Conservation (phyloP, 805 yeast species). For the Kodamaea kaohsiungensis region DNA sequence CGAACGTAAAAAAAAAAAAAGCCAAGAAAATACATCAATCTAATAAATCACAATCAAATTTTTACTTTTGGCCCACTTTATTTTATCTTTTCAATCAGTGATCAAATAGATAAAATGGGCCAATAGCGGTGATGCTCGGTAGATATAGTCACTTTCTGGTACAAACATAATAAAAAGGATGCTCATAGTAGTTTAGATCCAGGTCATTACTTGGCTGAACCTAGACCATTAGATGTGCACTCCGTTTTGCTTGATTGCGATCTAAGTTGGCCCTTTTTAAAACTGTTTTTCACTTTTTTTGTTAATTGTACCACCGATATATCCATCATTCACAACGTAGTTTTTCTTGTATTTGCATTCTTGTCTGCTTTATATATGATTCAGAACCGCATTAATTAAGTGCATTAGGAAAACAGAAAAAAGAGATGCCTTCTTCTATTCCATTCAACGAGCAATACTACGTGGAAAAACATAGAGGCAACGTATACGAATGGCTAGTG, state of each 20-base stretch:
- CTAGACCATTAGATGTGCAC: no score
- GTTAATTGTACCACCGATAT: not conserved
- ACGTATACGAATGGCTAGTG: no score
- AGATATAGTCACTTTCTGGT: not conserved
- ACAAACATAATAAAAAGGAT: not conserved
- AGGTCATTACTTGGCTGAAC: no score
- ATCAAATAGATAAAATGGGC: not conserved
- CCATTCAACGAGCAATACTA: no score
- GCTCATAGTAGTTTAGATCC: not conserved
- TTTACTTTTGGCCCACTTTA: no score
- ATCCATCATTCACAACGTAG: not conserved
- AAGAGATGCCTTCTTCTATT: no score
- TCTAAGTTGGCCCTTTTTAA: no score
- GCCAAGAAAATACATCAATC: not conserved
- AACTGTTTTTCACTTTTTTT: no score
- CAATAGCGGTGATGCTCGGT: constrained; percentile 2
- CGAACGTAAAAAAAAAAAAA: not conserved
- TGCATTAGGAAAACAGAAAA: not conserved
- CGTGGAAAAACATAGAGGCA: no score
- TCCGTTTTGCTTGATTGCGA: no score
- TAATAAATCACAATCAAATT: not conserved
- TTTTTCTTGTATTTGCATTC: no score
- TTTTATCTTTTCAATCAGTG: constrained; percentile 4
- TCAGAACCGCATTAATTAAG: not conserved
- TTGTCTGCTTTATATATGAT: not conserved